These are phyloP conservation scores for Massariosphaeria phaeospora DNA, from an alignment of 495 filamentous ascomycete species.

Conservation along the genomic window DNA sequence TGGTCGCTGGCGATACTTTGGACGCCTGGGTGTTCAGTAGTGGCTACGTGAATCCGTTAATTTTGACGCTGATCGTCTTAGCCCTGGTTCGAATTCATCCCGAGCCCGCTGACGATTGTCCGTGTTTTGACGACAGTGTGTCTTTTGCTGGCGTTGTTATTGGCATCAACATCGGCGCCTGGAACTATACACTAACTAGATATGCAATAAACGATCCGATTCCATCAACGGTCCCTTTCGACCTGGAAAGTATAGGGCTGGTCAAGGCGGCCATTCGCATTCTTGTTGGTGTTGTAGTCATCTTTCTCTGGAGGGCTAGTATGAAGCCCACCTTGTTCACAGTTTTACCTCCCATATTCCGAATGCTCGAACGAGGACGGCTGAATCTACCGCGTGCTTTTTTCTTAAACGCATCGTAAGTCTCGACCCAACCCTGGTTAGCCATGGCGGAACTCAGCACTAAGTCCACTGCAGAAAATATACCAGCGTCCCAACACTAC, in stretches of 20 bases:
- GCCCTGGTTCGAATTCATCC: constrained; percentile 83
- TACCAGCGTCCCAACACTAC: constrained; percentile 68
- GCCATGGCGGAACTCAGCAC: neutral
- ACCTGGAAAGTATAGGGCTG: constrained; percentile 58
- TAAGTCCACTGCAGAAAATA: constrained; percentile 66
- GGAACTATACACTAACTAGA: constrained; percentile 63
- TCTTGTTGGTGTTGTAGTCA: constrained; percentile 68
- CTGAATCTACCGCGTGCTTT: constrained; percentile 76
- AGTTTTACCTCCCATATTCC: constrained; percentile 77
- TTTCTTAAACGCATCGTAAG: constrained; percentile 78
- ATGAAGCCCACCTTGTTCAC: constrained; percentile 78
- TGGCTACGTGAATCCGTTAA: constrained; percentile 53
- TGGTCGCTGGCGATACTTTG: constrained; percentile 59
- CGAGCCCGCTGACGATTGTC: constrained; percentile 93
- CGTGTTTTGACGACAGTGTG: constrained; percentile 95
- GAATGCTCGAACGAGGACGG: constrained; percentile 73
- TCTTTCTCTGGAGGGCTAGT: constrained; percentile 83
- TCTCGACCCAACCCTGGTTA: constrained; percentile 19
- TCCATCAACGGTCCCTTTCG: constrained; percentile 60
- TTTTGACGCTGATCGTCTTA: constrained; percentile 60
- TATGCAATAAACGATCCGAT: constrained; percentile 53
- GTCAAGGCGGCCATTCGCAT: constrained; percentile 58
- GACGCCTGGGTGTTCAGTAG: constrained; percentile 61
- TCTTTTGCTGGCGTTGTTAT: constrained; percentile 86
- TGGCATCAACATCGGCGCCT: constrained; percentile 71